Base-by-base conservation (phyloP, 2,329 filamentous ascomycete genomes). In the Hirsutella thompsonii region DNA sequence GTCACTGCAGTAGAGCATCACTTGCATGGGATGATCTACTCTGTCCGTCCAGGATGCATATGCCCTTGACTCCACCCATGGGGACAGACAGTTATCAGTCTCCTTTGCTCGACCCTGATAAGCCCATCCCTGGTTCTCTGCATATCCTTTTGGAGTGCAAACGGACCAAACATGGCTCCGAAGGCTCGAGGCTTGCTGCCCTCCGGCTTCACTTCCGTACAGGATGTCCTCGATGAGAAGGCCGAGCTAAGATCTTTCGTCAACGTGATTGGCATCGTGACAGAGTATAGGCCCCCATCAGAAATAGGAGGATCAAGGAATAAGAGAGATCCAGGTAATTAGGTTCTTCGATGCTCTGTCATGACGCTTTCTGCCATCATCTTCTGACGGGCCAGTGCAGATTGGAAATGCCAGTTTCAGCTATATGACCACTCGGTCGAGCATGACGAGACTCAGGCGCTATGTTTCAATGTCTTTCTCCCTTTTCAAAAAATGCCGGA, bases 261-360 rank as follows among this genome's bases (percentile, higher is more conserved):
- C 47, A 81, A 67, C 58, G 61, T 92, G 33, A 70, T 87, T 39
- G 88, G 86, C 1, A 59, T 90, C 4, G 73, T 90, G 3, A 74
- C 76, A 39, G 83, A 90, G 49, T 70, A 68, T 38, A 68, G 75
- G 42, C 58, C 67, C 1, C 72, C 76, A 1, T 66, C 64, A 1
- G 42, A 55, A 10, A 77, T 77, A 1, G 62, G 46, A 41, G 69
- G 72, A 19, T 52, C 56, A 20, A 80, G 83, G 69, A 20, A 39
- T 39, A 5, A n/a, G 5, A n/a, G n/a, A n/a, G n/a, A n/a, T n/a
- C n/a, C n/a, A n/a, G n/a, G n/a, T n/a, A n/a, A n/a, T n/a, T n/a
- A n/a, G n/a, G n/a, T n/a, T n/a, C n/a, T n/a, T n/a, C n/a, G n/a
- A 11, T 3, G 8, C 3, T 5, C 20, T 5, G 8, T 13, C 18